A percentile compares a stretch with the other conserved stretches of the same genome.
These are phyloP conservation scores for barrel medic (Medicago truncatula) DNA, from an alignment of 306 rosid species.

Conservation along the genomic window DNA sequence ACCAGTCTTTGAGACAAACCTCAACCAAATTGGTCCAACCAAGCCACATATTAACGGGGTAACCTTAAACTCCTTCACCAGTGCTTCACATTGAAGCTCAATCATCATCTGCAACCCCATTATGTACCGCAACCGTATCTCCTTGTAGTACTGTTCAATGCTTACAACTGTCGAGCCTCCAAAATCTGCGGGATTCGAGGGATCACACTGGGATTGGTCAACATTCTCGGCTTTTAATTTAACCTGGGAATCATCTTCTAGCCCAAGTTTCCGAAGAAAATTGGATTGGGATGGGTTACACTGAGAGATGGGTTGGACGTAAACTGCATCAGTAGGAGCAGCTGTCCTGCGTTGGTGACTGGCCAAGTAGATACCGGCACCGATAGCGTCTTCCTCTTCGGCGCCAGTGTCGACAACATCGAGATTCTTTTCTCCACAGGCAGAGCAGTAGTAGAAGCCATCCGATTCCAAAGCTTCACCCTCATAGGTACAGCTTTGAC, in stretches of 20 bases:
- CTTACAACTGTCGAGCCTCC: conserved; percentile 38
- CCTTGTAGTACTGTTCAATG: conserved; percentile 60
- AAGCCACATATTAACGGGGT: conserved; percentile 82
- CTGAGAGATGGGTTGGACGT: conserved; percentile 64
- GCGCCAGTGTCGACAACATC: conserved; percentile 65
- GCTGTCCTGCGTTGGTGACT: conserved; percentile 56
- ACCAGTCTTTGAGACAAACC: conserved; percentile 67
- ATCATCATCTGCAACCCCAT: conserved; percentile 81
- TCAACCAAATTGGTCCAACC: conserved; percentile 80
- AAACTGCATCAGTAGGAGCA: conserved; percentile 35
- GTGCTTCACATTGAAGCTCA: conserved; percentile 77
- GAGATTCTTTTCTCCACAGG: conserved; percentile 60
- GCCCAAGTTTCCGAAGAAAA: conserved; percentile 49
- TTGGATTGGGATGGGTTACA: conserved; percentile 50
- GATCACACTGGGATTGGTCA: conserved; percentile 31
- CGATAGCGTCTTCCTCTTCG: conserved; percentile 44
- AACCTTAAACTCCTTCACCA: conserved; percentile 78
- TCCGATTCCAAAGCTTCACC: conserved; percentile 59
- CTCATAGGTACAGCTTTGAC: conserved; percentile 58
- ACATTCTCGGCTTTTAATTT: conserved; percentile 38
- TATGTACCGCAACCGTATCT: conserved; percentile 71
- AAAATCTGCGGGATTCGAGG: conserved; percentile 61
- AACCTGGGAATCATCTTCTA: not conserved
- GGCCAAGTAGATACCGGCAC: conserved; percentile 58
- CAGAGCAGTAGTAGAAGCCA: conserved; percentile 75